Evolutionary conservation across 495 filamentous ascomycete species (phyloP).

Genomic region (Penicillium roqueforti): DNA sequence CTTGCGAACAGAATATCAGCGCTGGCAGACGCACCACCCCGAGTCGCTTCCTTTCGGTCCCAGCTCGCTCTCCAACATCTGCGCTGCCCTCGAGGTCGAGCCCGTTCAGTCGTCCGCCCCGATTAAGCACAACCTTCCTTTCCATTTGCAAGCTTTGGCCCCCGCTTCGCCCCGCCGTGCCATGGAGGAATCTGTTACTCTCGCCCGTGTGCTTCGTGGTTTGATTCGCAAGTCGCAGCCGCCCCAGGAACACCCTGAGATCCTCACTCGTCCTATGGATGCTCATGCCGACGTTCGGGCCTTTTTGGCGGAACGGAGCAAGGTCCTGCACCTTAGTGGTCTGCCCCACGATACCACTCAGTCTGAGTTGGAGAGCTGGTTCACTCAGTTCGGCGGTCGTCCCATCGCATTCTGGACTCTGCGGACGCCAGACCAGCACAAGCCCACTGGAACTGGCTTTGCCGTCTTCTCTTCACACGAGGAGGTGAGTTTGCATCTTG

Average conservation of each 20-base stretch:
- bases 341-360: slow-evolving; percentile 97
- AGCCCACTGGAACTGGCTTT: slow-evolving; percentile 95
- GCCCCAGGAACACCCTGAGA: slow-evolving; percentile 84
- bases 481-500: slow-evolving; percentile 65
- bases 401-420: slow-evolving; percentile 99
- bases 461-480: slow-evolving; percentile 98
- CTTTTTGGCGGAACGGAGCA: slow-evolving; percentile 90
- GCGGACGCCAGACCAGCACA: slow-evolving; percentile 96
- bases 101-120: slow-evolving; percentile 94
- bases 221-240: slow-evolving; percentile 95
- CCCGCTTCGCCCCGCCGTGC: slow-evolving; percentile 95
- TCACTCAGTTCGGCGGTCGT: slow-evolving; percentile 95
- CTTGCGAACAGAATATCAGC: slow-evolving; percentile 92
- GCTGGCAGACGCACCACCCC: slow-evolving; percentile 97
- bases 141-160: slow-evolving; percentile 93
- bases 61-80: slow-evolving; percentile 92
- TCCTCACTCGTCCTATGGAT: slow-evolving; percentile 92
- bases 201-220: slow-evolving; percentile 85
- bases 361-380: slow-evolving; percentile 98
- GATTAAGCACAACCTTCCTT: slow-evolving; percentile 97
- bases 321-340: slow-evolving; percentile 95
- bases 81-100: slow-evolving; percentile 94
- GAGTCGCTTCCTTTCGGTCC: slow-evolving; percentile 96
- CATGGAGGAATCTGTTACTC: slow-evolving; percentile 94
- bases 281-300: slow-evolving; percentile 94